Evolutionary conservation across 768 basidiomycete species (phyloP).

Genomic region (Daedaleopsis nitida): DNA sequence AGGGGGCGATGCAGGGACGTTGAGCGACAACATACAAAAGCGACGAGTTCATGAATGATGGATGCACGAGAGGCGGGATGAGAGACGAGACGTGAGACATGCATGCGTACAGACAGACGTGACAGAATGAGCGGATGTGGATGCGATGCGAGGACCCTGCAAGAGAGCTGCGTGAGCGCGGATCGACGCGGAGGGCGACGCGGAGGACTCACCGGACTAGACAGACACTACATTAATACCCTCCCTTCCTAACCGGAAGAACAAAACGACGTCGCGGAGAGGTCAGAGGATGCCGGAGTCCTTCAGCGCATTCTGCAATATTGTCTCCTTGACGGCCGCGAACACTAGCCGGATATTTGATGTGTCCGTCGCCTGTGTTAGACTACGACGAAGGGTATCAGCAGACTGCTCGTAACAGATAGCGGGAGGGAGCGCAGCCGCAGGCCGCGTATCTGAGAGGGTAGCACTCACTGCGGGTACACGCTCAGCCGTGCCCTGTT

Average conservation of each 20-base stretch:
- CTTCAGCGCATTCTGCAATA: constrained; percentile 83
- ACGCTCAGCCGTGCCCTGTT: constrained; percentile 83
- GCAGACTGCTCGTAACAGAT: not conserved
- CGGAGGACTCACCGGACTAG: constrained; percentile 4
- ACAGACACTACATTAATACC: not conserved
- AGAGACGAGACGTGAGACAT: constrained; percentile 3
- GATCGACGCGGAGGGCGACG: not conserved
- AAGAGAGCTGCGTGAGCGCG: not conserved
- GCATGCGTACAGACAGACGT: constrained; percentile 11
- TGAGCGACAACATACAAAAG: constrained; percentile 18
- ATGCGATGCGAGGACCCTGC: constrained; percentile 9
- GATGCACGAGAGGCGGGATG: constrained; percentile 2
- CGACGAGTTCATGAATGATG: constrained; percentile 19
- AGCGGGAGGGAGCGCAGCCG: not conserved
- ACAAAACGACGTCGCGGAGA: not conserved
- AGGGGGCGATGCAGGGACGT: not conserved
- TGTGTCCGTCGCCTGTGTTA: constrained; percentile 90
- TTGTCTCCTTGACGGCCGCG: constrained; percentile 91
- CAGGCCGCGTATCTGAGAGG: not conserved
- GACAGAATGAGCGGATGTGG: constrained; percentile 5
- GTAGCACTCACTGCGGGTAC: constrained; percentile 72
- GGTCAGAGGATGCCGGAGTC: constrained; percentile 74
- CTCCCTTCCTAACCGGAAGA: not conserved
- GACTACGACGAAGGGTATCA: constrained; percentile 39
- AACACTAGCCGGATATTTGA: constrained; percentile 82